A percentile compares a stretch with the other conserved stretches of the same genome.
Conservation (phyloP, 2,329 filamentous ascomycete species). For the Scytalidium sp. region DNA sequence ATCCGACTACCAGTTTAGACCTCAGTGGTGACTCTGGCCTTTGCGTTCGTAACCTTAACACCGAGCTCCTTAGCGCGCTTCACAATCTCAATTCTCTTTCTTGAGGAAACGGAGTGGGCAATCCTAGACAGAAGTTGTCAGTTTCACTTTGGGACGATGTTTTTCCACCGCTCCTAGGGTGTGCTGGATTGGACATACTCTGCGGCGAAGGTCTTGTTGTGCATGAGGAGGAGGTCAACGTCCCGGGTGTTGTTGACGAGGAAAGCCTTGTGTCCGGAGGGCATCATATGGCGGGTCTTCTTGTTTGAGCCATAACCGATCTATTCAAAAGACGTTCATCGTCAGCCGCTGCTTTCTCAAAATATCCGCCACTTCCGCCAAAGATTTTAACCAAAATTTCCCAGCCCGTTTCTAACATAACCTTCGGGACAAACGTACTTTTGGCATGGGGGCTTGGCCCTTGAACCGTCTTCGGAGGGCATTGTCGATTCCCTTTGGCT, state of each 20-base stretch:
- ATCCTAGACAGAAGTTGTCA: slow-evolving; percentile 65
- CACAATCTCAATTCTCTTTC: slow-evolving; percentile 98
- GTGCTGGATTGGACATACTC: slow-evolving; percentile 65
- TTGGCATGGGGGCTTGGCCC: slow-evolving; percentile 94
- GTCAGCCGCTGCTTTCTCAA: slow-evolving; percentile 20
- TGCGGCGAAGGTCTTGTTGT: slow-evolving; percentile 98
- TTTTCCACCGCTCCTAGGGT: neutral
- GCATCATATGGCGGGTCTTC: slow-evolving; percentile 99
- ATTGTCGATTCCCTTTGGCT: slow-evolving; percentile 99
- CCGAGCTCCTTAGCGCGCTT: slow-evolving; percentile 95
- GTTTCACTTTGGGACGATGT: slow-evolving; percentile 17
- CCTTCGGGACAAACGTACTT: slow-evolving; percentile 62
- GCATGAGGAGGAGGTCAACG: slow-evolving; percentile 97
- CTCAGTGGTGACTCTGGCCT: slow-evolving; percentile 98
- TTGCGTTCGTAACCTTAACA: slow-evolving; percentile 99
- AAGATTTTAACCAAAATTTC: neutral
- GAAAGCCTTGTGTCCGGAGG: slow-evolving; percentile 99
- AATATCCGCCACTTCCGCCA: neutral
- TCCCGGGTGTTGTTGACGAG: slow-evolving; percentile 96
- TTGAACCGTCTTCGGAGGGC: slow-evolving; percentile 96
- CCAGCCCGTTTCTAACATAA: neutral
- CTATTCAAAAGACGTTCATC: slow-evolving; percentile 44
- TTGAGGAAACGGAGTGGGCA: slow-evolving; percentile 93
- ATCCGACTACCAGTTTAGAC: slow-evolving; percentile 46
- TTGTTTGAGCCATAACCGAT: slow-evolving; percentile 99